phyloP scores from a whole-genome alignment of 2,329 filamentous ascomycete genomes.

The Fusarium sp. region DNA sequence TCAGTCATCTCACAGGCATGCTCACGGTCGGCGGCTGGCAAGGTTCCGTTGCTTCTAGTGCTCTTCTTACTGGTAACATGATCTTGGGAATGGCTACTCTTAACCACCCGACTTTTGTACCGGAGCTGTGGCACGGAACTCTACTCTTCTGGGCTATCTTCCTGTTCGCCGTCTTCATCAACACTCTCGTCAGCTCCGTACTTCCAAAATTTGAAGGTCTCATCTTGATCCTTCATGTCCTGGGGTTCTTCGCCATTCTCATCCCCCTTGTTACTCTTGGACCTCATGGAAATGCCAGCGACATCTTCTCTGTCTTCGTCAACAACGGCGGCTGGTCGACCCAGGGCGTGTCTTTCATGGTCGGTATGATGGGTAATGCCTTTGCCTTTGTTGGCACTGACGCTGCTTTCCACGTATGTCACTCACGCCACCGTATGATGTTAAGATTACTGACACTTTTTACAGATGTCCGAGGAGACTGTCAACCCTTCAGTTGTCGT shows the following conservation, averaged over 20 bases:
- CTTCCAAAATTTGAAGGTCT: slow-evolving; percentile 67
- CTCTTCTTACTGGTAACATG: slow-evolving; percentile 63
- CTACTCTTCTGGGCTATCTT: slow-evolving; percentile 65
- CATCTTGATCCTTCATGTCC: slow-evolving; percentile 64
- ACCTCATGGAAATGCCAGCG: slow-evolving; percentile 50
- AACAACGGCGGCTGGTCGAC: slow-evolving; percentile 62
- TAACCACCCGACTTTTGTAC: slow-evolving; percentile 56
- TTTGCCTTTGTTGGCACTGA: slow-evolving; percentile 54
- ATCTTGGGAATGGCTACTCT: slow-evolving; percentile 54
- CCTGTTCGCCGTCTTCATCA: slow-evolving; percentile 63
- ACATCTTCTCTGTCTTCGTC: slow-evolving; percentile 62
- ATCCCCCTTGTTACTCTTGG: slow-evolving; percentile 53
- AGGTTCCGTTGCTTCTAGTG: slow-evolving; percentile 52
- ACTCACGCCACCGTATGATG: fast-evolving
- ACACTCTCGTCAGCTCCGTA: slow-evolving; percentile 61
- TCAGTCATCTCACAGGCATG: slow-evolving; percentile 68
- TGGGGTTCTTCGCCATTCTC: slow-evolving; percentile 54
- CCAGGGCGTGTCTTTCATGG: slow-evolving; percentile 61
- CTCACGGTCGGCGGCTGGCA: slow-evolving; percentile 66
- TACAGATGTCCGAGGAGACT: slow-evolving; percentile 62
- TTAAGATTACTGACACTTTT: neutral
- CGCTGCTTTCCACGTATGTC: slow-evolving; percentile 51
- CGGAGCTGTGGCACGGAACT: slow-evolving; percentile 63
- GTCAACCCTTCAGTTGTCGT: slow-evolving; percentile 64
- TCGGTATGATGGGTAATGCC: slow-evolving; percentile 61